phyloP scores from a whole-genome alignment of 352 stramenopile genomes.

The Phytophthora sansomeana region DNA sequence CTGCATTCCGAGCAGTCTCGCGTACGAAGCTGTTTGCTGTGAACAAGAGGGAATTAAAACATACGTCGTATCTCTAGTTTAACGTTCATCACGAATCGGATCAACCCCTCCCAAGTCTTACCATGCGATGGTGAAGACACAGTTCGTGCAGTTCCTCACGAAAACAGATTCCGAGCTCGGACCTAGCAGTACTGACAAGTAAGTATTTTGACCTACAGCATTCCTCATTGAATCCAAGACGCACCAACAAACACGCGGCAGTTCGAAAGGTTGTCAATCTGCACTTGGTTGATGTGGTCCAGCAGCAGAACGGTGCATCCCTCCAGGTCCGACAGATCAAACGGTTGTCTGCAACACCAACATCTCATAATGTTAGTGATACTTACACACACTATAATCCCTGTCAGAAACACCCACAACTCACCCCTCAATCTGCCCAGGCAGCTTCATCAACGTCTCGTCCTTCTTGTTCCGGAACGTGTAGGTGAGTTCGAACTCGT shows the following conservation, averaged over 20 bases:
- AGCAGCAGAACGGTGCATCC: conserved; percentile 86
- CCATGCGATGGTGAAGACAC: conserved; percentile 90
- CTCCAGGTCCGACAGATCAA: conserved; percentile 87
- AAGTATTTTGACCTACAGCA: neutral
- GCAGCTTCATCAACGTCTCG: conserved; percentile 82
- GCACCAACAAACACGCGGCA: conserved; percentile 89
- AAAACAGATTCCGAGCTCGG: conserved; percentile 91
- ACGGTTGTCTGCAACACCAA: conserved; percentile 69
- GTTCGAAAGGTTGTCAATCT: conserved; percentile 91
- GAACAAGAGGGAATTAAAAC: neutral
- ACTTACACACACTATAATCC: neutral
- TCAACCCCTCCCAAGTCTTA: conserved; percentile 40
- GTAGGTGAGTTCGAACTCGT: conserved; percentile 94
- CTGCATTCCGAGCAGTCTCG: conserved; percentile 85
- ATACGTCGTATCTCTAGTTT: no score
- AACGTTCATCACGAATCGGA: no score
- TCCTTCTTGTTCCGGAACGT: conserved; percentile 89
- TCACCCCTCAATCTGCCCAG: conserved; percentile 80
- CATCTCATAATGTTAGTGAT: neutral
- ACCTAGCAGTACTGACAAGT: conserved; percentile 28
- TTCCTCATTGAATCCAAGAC: neutral
- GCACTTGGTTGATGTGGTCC: conserved; percentile 91
- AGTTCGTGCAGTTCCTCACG: conserved; percentile 91
- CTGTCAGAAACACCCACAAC: neutral
- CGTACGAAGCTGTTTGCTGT: conserved; percentile 91